Conservation (phyloP, 129 eudicot genomes). For the Mikania micrantha region DNA sequence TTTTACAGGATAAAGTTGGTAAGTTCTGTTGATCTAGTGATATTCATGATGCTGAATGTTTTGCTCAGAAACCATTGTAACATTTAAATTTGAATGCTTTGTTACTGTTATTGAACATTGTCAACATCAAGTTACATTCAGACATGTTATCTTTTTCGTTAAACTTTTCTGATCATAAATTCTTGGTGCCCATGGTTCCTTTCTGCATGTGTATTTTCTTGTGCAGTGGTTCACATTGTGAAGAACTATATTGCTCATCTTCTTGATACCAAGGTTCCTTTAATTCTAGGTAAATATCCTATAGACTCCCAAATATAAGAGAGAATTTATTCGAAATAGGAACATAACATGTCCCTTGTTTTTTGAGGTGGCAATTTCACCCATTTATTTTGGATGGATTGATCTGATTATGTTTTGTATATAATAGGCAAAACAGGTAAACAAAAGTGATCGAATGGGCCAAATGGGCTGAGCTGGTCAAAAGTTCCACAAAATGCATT, state of each 20-base stretch:
- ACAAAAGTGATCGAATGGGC: too few species aligned
- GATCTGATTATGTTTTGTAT: not conserved
- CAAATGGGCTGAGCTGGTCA: not conserved
- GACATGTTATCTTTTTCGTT: not conserved
- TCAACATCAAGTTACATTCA: not conserved
- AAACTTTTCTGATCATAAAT: not conserved
- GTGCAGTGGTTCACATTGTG: slow-evolving; percentile 82
- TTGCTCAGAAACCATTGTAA: slow-evolving; percentile 15
- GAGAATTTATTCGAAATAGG: not conserved
- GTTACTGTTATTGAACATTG: not conserved
- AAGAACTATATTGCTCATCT: slow-evolving; percentile 79
- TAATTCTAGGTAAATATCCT: slow-evolving; percentile 65
- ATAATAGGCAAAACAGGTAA: not conserved
- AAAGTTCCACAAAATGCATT: not conserved
- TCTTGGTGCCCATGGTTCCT: not conserved
- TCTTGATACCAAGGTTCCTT: slow-evolving; percentile 65
- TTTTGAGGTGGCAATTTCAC: not conserved
- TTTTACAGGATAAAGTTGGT: slow-evolving; percentile 97
- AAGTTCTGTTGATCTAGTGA: slow-evolving; percentile 38
- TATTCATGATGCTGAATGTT: slow-evolving; percentile 21
- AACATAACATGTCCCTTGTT: not conserved
- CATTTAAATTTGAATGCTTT: not conserved
- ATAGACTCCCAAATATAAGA: not conserved
- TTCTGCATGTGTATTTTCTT: slow-evolving; percentile 6
- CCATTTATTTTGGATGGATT: not conserved